phyloP scores from a whole-genome alignment of 257 asterid species.

The Solanum verrucosum region DNA sequence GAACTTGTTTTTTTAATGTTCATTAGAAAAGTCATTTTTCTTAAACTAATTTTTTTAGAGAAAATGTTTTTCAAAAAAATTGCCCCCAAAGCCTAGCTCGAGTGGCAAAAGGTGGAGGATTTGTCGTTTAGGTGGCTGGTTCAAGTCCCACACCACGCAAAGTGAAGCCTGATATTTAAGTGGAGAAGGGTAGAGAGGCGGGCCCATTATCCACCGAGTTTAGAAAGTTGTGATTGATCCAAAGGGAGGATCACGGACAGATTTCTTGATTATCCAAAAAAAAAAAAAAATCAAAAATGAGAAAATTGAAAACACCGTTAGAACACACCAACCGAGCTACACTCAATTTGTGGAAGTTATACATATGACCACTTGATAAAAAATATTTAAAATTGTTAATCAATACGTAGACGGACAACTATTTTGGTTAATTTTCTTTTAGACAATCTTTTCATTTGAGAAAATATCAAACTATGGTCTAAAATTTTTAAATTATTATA shows the following conservation, averaged over 20 bases:
- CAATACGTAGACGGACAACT: background rate
- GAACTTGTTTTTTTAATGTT: too few species aligned
- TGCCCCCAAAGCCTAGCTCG: background rate
- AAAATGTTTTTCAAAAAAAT: too few species aligned
- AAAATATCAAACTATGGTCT: background rate
- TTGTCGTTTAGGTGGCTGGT: accelerated
- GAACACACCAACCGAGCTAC: too few species aligned
- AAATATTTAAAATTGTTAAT: background rate
- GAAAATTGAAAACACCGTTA: too few species aligned
- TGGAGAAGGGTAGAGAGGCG: too few species aligned
- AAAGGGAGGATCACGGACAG: accelerated
- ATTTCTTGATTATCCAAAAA: too few species aligned
- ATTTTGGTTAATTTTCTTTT: background rate
- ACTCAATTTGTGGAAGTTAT: background rate
- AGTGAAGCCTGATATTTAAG: accelerated
- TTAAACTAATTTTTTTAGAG: background rate
- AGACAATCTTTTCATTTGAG: background rate
- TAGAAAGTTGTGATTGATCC: background rate
- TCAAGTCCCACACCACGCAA: accelerated
- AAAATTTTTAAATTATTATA: too few species aligned
- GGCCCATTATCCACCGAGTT: background rate
- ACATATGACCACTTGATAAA: background rate
- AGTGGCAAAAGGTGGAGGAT: background rate
- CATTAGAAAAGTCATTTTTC: background rate
- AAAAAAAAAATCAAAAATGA: too few species aligned